Conservation (phyloP, 2,329 filamentous ascomycete species). For the Meredithiella fracta region DNA sequence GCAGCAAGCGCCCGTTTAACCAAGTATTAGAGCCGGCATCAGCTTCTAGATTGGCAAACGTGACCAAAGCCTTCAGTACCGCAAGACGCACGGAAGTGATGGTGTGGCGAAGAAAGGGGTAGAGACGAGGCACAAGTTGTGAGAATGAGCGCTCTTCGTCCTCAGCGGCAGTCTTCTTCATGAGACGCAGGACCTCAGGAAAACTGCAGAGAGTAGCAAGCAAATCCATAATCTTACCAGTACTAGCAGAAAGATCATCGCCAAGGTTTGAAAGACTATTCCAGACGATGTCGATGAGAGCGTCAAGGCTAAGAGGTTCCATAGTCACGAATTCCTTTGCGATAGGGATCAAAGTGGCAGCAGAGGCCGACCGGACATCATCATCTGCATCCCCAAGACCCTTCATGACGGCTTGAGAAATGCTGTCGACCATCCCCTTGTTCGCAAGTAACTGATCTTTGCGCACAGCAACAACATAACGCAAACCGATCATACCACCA, state of each 20-base stretch:
- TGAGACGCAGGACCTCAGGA: constrained; percentile 76
- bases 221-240: constrained; percentile 95
- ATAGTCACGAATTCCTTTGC: constrained; percentile 85
- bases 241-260: constrained; percentile 92
- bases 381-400: constrained; percentile 82
- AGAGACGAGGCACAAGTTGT: constrained; percentile 78
- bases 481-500: constrained; percentile 90
- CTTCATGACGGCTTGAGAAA: constrained; percentile 85
- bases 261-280: constrained; percentile 92
- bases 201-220: constrained; percentile 91
- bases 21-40: constrained; percentile 52
- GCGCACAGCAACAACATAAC: constrained; percentile 87
- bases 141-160: constrained; percentile 83
- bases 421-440: constrained; percentile 74
- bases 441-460: constrained; percentile 82
- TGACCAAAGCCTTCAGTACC: constrained; percentile 79
- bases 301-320: constrained; percentile 59
- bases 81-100: constrained; percentile 91
- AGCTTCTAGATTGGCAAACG: constrained; percentile 74
- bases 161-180: constrained; percentile 74
- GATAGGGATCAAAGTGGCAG: constrained; percentile 92
- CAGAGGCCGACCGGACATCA: constrained; percentile 90
- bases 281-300: constrained; percentile 89
- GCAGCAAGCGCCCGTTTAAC: constrained; percentile 77
- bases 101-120: constrained; percentile 90